Conservation (phyloP, 179 eudicot species). For the Vitellaria paradoxa region DNA sequence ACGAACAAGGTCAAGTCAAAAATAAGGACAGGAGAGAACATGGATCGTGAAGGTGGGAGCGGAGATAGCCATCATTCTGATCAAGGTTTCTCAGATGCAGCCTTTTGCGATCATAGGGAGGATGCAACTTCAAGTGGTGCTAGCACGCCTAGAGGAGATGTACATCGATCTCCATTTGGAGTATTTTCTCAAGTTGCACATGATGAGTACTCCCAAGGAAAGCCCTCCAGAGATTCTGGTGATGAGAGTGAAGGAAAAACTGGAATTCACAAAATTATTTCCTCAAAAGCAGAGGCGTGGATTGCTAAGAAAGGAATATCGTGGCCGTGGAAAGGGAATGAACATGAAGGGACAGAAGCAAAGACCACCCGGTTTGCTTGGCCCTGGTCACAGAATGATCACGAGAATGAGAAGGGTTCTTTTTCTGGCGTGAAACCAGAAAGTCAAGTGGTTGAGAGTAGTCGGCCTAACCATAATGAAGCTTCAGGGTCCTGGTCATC, state of each 20-base stretch:
- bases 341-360: slow-evolving; percentile 45
- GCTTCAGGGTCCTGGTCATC: slow-evolving; percentile 87
- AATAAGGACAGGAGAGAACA: slow-evolving; percentile 54
- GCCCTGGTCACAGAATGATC: slow-evolving; percentile 65
- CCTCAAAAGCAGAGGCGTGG: slow-evolving; percentile 89
- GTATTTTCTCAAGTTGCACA: slow-evolving; percentile 42
- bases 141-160: slow-evolving; percentile 77
- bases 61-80: slow-evolving; percentile 73
- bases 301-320: slow-evolving; percentile 66
- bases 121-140: slow-evolving; percentile 82
- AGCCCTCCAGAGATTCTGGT: slow-evolving; percentile 40
- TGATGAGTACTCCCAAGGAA: slow-evolving; percentile 39
- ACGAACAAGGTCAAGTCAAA: slow-evolving; percentile 86
- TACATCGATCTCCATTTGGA: slow-evolving; percentile 51
- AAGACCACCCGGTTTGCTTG: slow-evolving; percentile 48
- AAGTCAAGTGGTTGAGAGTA: slow-evolving; percentile 37
- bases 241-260: slow-evolving; percentile 62
- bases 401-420: slow-evolving; percentile 41
- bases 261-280: slow-evolving; percentile 55
- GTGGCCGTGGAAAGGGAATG: slow-evolving; percentile 91
- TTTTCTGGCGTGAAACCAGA: slow-evolving; percentile 44
- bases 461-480: slow-evolving; percentile 46
- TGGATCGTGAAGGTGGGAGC: slow-evolving; percentile 59
- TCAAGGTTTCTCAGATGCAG: slow-evolving; percentile 45
- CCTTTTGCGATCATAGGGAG: slow-evolving; percentile 53